A percentile compares a stretch with the other conserved stretches of the same genome.
phyloP scores from a whole-genome alignment of 306 rosid genomes.

The Alnus rubra region DNA sequence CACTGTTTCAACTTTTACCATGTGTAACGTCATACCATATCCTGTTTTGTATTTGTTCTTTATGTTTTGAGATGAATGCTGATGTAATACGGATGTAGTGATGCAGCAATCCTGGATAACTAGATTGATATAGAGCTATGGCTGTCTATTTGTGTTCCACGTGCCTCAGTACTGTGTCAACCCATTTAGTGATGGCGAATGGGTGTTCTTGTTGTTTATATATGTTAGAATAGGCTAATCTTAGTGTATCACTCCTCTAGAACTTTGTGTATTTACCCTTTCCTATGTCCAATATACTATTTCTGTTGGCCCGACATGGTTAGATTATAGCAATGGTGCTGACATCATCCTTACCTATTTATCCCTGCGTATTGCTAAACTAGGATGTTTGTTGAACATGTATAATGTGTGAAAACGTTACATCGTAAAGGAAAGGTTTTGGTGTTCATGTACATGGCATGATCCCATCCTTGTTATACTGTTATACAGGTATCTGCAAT shows the following conservation, averaged over 20 bases:
- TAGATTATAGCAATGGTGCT: too few species aligned
- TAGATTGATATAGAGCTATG: background rate
- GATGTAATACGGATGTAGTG: background rate
- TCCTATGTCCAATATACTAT: background rate
- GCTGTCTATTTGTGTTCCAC: background rate
- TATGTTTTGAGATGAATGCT: background rate
- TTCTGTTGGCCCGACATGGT: background rate
- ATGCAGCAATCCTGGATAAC: background rate
- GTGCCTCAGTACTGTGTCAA: too few species aligned
- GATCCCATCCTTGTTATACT: background rate
- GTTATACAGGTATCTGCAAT: background rate
- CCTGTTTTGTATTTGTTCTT: background rate
- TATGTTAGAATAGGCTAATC: too few species aligned
- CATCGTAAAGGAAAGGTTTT: background rate
- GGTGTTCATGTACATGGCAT: background rate
- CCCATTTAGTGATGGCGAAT: background rate
- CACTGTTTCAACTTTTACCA: background rate
- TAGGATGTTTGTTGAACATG: background rate
- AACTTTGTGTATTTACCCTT: background rate
- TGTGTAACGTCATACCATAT: background rate
- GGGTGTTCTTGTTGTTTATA: background rate
- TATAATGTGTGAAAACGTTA: background rate
- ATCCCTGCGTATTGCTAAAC: background rate
- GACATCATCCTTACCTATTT: background rate
- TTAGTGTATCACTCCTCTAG: too few species aligned